Conservation (phyloP, 208 protist species). For the Trypanosoma scelopori region DNA sequence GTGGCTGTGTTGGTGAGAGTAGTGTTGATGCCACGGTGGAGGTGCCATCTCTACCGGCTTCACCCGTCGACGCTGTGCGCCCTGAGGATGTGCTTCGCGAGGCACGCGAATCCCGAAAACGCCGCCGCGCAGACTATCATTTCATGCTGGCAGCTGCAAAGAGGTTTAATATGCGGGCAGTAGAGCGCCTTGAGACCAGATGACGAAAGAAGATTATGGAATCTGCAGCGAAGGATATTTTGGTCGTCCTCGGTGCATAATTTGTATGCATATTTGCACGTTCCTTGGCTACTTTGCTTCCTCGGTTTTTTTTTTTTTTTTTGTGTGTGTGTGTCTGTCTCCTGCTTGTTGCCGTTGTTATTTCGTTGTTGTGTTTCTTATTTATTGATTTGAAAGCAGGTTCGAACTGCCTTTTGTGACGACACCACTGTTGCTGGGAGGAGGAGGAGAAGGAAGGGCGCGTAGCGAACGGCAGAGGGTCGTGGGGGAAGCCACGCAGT, state of each 20-base stretch:
- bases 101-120: constrained; percentile 33
- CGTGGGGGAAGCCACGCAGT: no score
- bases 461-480: no score
- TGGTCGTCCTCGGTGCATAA: no score
- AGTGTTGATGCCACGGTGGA: not conserved
- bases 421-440: not conserved
- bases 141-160: constrained; percentile 37
- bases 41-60: constrained; percentile 3
- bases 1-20: not conserved
- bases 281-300: constrained; percentile 4
- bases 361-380: constrained; percentile 19
- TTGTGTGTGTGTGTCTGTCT: constrained; percentile 5
- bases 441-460: no score
- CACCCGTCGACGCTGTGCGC: not conserved
- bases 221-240: not conserved
- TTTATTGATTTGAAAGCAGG: not conserved
- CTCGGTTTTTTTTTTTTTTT: constrained; percentile 10
- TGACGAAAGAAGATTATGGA: not conserved
- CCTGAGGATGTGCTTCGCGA: constrained; percentile 29
- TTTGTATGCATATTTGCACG: no score
- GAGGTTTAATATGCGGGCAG: constrained; percentile 37
- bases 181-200: constrained; percentile 6
- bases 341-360: constrained; percentile 3
- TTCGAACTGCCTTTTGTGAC: not conserved
- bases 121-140: constrained; percentile 24